phyloP scores from a whole-genome alignment of 768 basidiomycete species.

The Mycena vulgaris region DNA sequence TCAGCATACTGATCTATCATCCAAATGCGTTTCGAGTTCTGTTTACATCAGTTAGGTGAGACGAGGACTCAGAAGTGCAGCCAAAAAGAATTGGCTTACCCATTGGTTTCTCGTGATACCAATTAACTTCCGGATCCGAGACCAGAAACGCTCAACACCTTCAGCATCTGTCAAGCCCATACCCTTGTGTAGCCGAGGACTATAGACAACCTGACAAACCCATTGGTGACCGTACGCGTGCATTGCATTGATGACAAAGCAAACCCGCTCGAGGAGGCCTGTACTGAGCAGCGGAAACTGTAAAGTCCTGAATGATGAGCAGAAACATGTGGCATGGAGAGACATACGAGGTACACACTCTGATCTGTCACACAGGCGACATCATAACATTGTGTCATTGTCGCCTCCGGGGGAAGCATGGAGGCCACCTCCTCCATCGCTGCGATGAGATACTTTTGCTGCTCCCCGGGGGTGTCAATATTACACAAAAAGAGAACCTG shows the following conservation, averaged over 20 bases:
- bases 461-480: conserved; percentile 55
- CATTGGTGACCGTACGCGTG: conserved; percentile 55
- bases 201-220: conserved; percentile 53
- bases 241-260: conserved; percentile 49
- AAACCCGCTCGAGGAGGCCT: conserved; percentile 36
- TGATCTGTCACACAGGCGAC: not conserved
- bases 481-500: conserved; percentile 55
- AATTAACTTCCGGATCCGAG: conserved; percentile 42
- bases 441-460: conserved; percentile 56
- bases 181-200: conserved; percentile 47
- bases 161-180: conserved; percentile 55
- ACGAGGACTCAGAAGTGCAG: not conserved
- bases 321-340: not conserved
- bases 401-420: not conserved
- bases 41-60: not conserved
- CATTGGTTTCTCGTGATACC: conserved; percentile 35
- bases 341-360: not conserved
- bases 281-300: conserved; percentile 44
- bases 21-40: conserved; percentile 47
- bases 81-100: conserved; percentile 33
- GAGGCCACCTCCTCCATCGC: conserved; percentile 50
- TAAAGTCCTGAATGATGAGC: not conserved
- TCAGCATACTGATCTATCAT: conserved; percentile 51
- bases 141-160: conserved; percentile 54
- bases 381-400: not conserved